Conservation (phyloP, 1,284 basidiomycete species). For the Apiotrichum gracile region DNA sequence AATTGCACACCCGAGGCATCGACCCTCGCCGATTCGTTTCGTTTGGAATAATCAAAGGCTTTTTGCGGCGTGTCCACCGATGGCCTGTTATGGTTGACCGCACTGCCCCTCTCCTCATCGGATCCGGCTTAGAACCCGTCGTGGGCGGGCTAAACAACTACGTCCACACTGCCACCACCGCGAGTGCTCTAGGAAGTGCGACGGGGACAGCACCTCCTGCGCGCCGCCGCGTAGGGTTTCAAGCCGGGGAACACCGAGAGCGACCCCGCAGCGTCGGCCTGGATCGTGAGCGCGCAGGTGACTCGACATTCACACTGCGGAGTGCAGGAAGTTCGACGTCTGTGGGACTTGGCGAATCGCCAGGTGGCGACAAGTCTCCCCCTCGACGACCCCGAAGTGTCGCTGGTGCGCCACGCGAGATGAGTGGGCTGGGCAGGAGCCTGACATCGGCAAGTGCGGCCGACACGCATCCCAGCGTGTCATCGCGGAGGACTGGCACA, state of each 20-base stretch:
- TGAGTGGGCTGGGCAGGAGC: conserved; percentile 5
- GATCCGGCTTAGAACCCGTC: background rate
- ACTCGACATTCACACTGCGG: conserved; percentile 37
- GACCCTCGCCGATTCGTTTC: conserved; percentile 92
- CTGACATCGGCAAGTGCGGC: background rate
- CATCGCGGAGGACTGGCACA: conserved; percentile 7
- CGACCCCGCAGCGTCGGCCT: background rate
- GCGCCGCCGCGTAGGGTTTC: conserved; percentile 6
- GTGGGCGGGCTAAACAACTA: background rate
- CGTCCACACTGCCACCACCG: background rate
- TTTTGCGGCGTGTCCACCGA: conserved; percentile 83
- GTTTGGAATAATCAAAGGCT: conserved; percentile 99
- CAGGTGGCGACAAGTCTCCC: conserved; percentile 2
- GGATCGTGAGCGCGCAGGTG: conserved; percentile 10
- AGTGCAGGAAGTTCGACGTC: conserved; percentile 11
- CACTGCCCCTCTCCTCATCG: conserved; percentile 6
- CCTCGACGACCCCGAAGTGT: background rate
- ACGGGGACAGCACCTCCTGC: background rate
- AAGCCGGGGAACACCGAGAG: background rate
- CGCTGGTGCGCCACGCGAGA: background rate
- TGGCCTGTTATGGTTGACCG: conserved; percentile 62
- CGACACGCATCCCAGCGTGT: conserved; percentile 20
- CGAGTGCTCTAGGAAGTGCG: background rate
- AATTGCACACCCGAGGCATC: conserved; percentile 66
- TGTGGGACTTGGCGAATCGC: conserved; percentile 28